Evolutionary conservation across 352 stramenopile genomes (phyloP), one percentile per base, ranked within the genome.

Genomic region (Peronosclerospora sorghi): DNA sequence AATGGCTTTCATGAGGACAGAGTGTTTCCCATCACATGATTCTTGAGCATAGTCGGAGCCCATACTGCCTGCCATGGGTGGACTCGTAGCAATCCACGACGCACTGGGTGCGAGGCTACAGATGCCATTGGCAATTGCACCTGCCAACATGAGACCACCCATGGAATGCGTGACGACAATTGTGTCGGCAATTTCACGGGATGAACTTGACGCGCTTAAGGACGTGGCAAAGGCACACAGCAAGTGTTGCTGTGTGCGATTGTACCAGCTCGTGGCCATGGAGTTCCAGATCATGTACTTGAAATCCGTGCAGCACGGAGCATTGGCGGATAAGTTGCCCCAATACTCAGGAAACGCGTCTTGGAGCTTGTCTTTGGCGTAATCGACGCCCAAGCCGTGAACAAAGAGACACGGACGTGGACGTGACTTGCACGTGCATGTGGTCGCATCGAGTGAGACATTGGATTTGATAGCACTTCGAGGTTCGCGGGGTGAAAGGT

Each of bases 91-190:
- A 13, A 75, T 24, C 67, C 67, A 78, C 8, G 56, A 64, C 4
- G 51, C 61, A 34, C 45, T 63, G 15, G 54, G 62, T 18, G 44
- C 55, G 0, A 83, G 43, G 20, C 42, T 48, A 45, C 73, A 86
- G 21, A 59, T 62, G 10, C 59, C 58, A 1, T 41, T 65, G 6
- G 68, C 68, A 26, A 83, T 52, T 1, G 64, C 67, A 9, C 58
- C 41, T 26, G 47, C 65, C 10, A 73, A 18, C 15, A 68, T 43
- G 8, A 80, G 52, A 7, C 62, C 65, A 10, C 64, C 65, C 62
- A 76, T 76, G 0, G 68, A 80, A 39, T 80, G 64, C 12, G 58
- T 59, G 13, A 76, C 45, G 12, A 80, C 41, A 35, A 76, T 75
- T 1, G 65, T 65, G 36, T 73, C 54, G 8, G 57, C 41, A 29